phyloP scores from a whole-genome alignment of 768 basidiomycete genomes.

The Omphalotus guepiniiformis region DNA sequence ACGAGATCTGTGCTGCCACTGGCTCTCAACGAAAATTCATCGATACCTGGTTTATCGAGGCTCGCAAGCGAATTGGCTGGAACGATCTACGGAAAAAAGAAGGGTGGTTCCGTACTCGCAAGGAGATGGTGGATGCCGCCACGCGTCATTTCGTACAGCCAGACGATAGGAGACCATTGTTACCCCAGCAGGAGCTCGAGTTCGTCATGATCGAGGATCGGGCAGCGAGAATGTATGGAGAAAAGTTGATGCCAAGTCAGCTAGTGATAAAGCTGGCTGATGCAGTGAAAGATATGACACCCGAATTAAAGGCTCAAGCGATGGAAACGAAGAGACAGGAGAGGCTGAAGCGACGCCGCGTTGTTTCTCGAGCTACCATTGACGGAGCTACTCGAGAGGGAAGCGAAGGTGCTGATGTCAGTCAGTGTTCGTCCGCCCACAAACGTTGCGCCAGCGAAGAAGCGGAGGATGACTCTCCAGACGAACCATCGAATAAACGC shows the following conservation, averaged over 20 bases:
- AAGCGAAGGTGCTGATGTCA: too few relatives aligned
- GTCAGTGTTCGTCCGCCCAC: too few relatives aligned
- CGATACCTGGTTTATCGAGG: slow-evolving; percentile 23
- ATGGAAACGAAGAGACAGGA: background rate
- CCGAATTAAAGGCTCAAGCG: background rate
- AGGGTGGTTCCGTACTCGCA: background rate
- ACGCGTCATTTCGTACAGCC: background rate
- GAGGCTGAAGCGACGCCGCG: background rate
- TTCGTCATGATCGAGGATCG: background rate
- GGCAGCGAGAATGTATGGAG: background rate
- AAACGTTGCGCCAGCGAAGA: too few relatives aligned
- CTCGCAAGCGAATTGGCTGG: slow-evolving; percentile 30
- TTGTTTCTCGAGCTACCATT: too few relatives aligned
- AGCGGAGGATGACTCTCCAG: too few relatives aligned
- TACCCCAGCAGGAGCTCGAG: background rate
- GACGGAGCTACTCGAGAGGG: too few relatives aligned
- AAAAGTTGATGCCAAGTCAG: background rate
- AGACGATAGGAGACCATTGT: background rate
- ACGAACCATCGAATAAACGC: too few relatives aligned
- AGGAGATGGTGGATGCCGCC: background rate
- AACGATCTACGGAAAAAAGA: slow-evolving; percentile 6
- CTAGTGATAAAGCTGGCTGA: background rate
- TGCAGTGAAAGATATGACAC: background rate
- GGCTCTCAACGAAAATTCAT: slow-evolving; percentile 12
- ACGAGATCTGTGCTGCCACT: slow-evolving; percentile 9